A percentile compares a stretch with the other conserved stretches of the same genome.
phyloP scores from a whole-genome alignment of 345 rosid species.

The Populus pruinosa region DNA sequence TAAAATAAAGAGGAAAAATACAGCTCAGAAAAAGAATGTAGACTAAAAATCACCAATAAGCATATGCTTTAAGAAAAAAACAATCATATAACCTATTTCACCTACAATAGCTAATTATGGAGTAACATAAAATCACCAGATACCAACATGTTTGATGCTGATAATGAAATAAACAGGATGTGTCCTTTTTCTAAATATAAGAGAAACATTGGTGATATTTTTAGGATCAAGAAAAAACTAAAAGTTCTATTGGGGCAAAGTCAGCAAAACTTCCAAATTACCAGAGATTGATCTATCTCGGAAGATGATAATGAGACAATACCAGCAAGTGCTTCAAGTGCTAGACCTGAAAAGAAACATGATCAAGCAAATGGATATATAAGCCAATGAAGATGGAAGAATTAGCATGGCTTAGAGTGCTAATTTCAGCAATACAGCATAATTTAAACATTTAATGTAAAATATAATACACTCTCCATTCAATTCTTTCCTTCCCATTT shows the following conservation, averaged over 20 bases:
- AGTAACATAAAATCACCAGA: neutral
- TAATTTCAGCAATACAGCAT: neutral
- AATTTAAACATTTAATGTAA: neutral
- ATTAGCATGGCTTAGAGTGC: neutral
- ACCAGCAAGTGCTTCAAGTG: conserved; percentile 85
- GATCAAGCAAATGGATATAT: conserved; percentile 3
- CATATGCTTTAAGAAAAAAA: neutral
- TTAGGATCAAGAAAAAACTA: neutral
- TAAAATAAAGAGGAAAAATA: neutral
- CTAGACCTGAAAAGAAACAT: conserved; percentile 58
- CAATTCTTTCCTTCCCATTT: neutral
- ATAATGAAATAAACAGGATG: neutral
- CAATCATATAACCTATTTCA: neutral
- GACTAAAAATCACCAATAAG: neutral
- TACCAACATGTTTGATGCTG: neutral
- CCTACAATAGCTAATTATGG: neutral
- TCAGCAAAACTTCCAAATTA: conserved; percentile 28
- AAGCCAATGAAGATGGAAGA: neutral
- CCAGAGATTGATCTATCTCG: conserved; percentile 76
- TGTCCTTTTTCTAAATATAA: neutral
- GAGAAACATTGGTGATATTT: neutral
- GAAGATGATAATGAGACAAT: conserved; percentile 72
- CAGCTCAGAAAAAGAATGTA: neutral
- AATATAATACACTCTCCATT: neutral
- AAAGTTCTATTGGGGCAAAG: neutral